Conservation (phyloP, 139 green algal species). For the Chara braunii region DNA sequence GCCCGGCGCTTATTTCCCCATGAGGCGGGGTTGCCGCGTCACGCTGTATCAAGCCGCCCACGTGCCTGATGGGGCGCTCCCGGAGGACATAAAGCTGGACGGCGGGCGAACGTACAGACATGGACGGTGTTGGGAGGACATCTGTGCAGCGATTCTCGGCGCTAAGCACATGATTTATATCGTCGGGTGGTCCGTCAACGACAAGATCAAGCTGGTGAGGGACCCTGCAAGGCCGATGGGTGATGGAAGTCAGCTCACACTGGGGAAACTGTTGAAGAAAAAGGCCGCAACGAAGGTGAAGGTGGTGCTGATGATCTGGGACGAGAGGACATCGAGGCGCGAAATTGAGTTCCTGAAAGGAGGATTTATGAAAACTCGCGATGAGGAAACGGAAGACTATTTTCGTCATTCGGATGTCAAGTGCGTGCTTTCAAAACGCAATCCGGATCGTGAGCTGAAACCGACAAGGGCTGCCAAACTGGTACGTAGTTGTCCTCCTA, state of each 20-base stretch:
- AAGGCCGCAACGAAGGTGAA: conserved; percentile 43
- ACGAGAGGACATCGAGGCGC: conserved; percentile 51
- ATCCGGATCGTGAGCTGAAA: no score
- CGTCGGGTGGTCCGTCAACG: conserved; percentile 51
- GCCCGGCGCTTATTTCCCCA: conserved; percentile 43
- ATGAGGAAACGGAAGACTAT: conserved; percentile 51
- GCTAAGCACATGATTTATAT: conserved; percentile 54
- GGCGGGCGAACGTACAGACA: conserved; percentile 40
- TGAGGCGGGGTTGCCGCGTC: conserved; percentile 42
- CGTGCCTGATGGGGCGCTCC: conserved; percentile 19
- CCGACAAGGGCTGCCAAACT: no score
- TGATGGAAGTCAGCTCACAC: no score
- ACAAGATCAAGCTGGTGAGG: conserved; percentile 40
- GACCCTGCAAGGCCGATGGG: not conserved
- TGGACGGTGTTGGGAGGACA: conserved; percentile 47
- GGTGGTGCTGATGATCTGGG: conserved; percentile 55
- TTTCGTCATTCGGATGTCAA: conserved; percentile 50
- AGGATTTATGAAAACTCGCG: conserved; percentile 55
- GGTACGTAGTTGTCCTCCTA: no score
- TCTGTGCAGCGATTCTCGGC: conserved; percentile 41
- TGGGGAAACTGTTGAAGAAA: conserved; percentile 53
- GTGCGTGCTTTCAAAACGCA: conserved; percentile 31
- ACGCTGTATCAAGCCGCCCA: conserved; percentile 59
- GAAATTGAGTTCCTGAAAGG: no score
- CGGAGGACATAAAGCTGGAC: conserved; percentile 19